Base-by-base conservation (phyloP, 352 stramenopile genomes). In the Peronosclerospora sorghi region DNA sequence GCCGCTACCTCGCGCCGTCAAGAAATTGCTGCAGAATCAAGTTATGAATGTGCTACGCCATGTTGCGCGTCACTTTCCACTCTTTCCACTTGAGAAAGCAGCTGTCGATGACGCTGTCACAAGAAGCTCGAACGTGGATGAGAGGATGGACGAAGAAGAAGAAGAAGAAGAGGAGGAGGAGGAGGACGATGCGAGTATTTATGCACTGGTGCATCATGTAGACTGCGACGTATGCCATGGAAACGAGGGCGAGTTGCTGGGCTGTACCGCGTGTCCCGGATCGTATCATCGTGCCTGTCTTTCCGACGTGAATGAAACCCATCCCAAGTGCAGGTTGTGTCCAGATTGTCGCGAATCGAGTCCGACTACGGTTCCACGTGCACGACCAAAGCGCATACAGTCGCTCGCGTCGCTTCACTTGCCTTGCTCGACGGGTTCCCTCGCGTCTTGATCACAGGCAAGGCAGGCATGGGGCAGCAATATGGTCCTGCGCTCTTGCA, bases 221-320 rank as follows among this genome's bases (percentile, higher is more conserved):
- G 70, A 85, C 45, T 89, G 73, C 26, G 68, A 84, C 20, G 51
- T 85, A 14, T 89, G 77, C 29, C 72, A 85, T 27, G 70, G 72
- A 5, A 65, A 84, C 9, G 62, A 62, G 35, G 70, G 59, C 6
- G 69, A 82, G 32, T 41, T 86, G 14, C 35, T 84, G 7, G 71
- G 65, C 32, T 89, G 77, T 44, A 57, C 79, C 35, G 56, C 64
- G 5, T 89, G 77, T 28, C 70, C 77, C 35, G 61, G 63, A 6
- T 62, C 74, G 5, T 84, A 84, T 48, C 77, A 89, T 60, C 17
- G 39, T 5, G 32, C 40, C 8, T 89, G 77, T 40, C 35, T 83
- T 8, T 44, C 43, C 13, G 45, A 48, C 17, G 37, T 41, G 36
- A n/a, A 23, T 35, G 21, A 41, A 41, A 9, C 42, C 13, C 23